These are phyloP conservation scores for Gossypium davidsonii DNA, from an alignment of 441 rosid genomes.

Conservation along the genomic window DNA sequence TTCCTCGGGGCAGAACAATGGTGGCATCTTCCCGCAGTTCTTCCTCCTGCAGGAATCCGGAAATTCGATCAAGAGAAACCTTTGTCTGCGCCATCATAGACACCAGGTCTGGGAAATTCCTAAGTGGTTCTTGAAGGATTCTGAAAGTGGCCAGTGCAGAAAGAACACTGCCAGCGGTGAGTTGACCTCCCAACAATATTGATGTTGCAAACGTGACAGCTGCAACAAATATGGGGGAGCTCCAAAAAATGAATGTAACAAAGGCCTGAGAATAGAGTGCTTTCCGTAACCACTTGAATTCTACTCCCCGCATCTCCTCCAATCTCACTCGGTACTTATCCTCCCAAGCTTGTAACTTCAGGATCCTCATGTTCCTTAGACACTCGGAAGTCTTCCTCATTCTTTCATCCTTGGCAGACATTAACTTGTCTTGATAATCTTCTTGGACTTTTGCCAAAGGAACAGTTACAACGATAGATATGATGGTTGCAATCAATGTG, in stretches of 20 bases:
- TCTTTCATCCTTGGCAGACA: conserved; percentile 98
- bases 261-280: conserved; percentile 97
- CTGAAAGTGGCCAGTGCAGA: conserved; percentile 98
- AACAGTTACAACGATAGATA: conserved; percentile 76
- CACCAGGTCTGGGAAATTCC: conserved; percentile 96
- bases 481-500: conserved; percentile 77
- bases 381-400: conserved; percentile 99
- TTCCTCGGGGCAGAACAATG: conserved; percentile 63
- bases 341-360: conserved; percentile 98
- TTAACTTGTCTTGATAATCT: conserved; percentile 90
- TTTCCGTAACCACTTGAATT: conserved; percentile 85
- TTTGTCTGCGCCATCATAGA: conserved; percentile 99
- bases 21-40: conserved; percentile 95
- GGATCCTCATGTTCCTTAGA: conserved; percentile 96
- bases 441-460: conserved; percentile 90
- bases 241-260: conserved; percentile 94
- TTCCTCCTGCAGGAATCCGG: conserved; percentile 95
- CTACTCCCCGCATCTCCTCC: conserved; percentile 91
- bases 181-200: conserved; percentile 76
- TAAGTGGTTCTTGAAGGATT: conserved; percentile 95
- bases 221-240: conserved; percentile 97
- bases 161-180: conserved; percentile 97
- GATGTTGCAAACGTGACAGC: conserved; percentile 92
- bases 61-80: conserved; percentile 95
- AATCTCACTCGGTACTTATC: conserved; percentile 70